Evolutionary conservation across 73 alveolate species (phyloP), one percentile per base, ranked within the genome.

Genomic region (Blepharisma japonicum): DNA sequence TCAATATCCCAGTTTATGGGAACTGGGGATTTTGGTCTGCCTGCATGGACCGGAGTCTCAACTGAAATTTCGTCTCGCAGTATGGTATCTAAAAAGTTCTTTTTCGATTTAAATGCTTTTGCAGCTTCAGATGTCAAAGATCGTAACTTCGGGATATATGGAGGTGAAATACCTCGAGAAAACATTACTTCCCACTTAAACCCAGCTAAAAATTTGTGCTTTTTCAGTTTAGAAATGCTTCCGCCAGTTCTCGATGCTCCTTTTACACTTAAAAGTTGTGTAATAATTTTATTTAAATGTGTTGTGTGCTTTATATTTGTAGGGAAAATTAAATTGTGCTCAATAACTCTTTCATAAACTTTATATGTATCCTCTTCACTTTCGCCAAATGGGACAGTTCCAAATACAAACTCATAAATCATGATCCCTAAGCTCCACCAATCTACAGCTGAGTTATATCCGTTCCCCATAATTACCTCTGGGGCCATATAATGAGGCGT

Each of bases 401-500:
- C 92, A 39, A 80, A 39, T 0, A 81, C 32, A 47, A 89, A 77
- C 51, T 89, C 95, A 71, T 77, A 89, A 9, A 81, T 80, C 55
- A 87, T 74, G 14, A 71, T 83, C 23, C 92, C 95, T 32, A 89
- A 48, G 25, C 86, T 48, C 95, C 95, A 89, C 23, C 39, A 71
- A 71, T 85, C 92, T 5, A 74, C 88, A 0, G 90, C 67, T 61
- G 55, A 85, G 71, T 71, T 82, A 56, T 85, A 77, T 21, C 95
- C 95, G 27, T 77, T 51, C 21, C 91, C 88, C 2, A 77, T 23
- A 71, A 81, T 56, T 25, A 85, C 95, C 76, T 89, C 95, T 6
- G 95, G 95, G 27, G 92, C 88, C 6, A 85, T 81, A 55, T 89
- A 89, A 14, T 86, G 84, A 5, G 95, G 92, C 0, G 95, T 85